Evolutionary conservation across 2,329 filamentous ascomycete genomes (phyloP).

Genomic region (Fusarium chlamydosporum): DNA sequence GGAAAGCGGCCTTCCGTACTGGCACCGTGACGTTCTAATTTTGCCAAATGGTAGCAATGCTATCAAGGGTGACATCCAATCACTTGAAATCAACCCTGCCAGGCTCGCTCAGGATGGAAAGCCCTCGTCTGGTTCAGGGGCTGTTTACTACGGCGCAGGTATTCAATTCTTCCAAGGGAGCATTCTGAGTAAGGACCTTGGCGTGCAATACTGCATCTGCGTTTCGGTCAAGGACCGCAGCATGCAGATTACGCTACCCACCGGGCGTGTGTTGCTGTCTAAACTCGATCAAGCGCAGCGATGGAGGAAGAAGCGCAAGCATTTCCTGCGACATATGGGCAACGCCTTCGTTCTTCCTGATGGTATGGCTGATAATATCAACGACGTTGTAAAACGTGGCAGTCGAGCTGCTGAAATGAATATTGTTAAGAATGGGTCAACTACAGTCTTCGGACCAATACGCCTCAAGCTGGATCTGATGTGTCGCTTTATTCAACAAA

Average conservation of each 20-base stretch:
- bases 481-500: conserved; percentile 39
- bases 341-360: conserved; percentile 58
- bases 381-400: conserved; percentile 36
- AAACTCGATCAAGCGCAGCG: conserved; percentile 46
- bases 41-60: conserved; percentile 40
- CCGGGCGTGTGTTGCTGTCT: conserved; percentile 48
- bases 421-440: conserved; percentile 5
- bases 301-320: conserved; percentile 51
- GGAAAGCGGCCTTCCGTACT: conserved; percentile 53
- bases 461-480: conserved; percentile 48
- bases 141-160: conserved; percentile 52
- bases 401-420: conserved; percentile 4
- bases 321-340: conserved; percentile 51
- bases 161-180: conserved; percentile 64
- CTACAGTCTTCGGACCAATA: conserved; percentile 35
- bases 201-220: conserved; percentile 59
- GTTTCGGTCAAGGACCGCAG: conserved; percentile 46
- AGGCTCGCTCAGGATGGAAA: conserved; percentile 36
- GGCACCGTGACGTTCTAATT: conserved; percentile 56
- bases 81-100: conserved; percentile 51
- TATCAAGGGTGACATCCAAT: conserved; percentile 39
- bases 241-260: conserved; percentile 51
- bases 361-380: conserved; percentile 49
- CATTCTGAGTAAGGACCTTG: conserved; percentile 59
- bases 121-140: conserved; percentile 45